These are phyloP conservation scores for Candida railenensis DNA, from an alignment of 805 yeast species.

Conservation along the genomic window DNA sequence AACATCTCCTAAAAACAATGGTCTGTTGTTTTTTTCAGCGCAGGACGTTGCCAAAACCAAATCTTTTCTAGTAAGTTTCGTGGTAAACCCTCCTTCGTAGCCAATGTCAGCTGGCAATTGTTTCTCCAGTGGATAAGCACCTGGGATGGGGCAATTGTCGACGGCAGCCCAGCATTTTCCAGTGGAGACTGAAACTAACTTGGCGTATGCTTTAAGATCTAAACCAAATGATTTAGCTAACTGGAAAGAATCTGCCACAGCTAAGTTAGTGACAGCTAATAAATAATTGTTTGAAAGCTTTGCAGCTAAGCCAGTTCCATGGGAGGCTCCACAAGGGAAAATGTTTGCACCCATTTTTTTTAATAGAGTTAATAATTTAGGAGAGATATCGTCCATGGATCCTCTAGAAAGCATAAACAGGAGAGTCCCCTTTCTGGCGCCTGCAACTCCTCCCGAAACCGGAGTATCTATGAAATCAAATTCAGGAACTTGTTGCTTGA, in stretches of 20 bases:
- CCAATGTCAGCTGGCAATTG: slow-evolving; percentile 45
- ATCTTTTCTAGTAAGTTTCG: slow-evolving; percentile 45
- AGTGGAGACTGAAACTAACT: slow-evolving; percentile 49
- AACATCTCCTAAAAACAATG: slow-evolving; percentile 38
- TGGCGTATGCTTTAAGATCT: slow-evolving; percentile 45
- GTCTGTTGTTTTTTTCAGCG: slow-evolving; percentile 33
- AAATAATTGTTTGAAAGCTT: slow-evolving; percentile 54
- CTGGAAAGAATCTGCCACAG: slow-evolving; percentile 55
- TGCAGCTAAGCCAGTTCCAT: slow-evolving; percentile 55
- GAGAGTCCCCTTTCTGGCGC: slow-evolving; percentile 51
- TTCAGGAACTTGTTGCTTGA: slow-evolving; percentile 28
- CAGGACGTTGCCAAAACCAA: slow-evolving; percentile 41
- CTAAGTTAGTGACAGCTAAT: slow-evolving; percentile 52
- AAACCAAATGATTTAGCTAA: slow-evolving; percentile 50
- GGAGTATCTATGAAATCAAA: slow-evolving; percentile 54
- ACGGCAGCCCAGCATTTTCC: slow-evolving; percentile 57
- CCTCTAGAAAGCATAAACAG: slow-evolving; percentile 52
- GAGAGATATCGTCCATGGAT: slow-evolving; percentile 25
- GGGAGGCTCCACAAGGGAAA: slow-evolving; percentile 47
- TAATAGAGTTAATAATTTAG: slow-evolving; percentile 28
- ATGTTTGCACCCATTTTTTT: slow-evolving; percentile 47
- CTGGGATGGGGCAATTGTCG: slow-evolving; percentile 54
- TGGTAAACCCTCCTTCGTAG: slow-evolving; percentile 49
- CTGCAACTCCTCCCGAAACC: slow-evolving; percentile 55
- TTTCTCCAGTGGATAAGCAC: slow-evolving; percentile 39